Evolutionary conservation across 2,329 filamentous ascomycete species (phyloP).

Genomic region (Fusarium sp.): DNA sequence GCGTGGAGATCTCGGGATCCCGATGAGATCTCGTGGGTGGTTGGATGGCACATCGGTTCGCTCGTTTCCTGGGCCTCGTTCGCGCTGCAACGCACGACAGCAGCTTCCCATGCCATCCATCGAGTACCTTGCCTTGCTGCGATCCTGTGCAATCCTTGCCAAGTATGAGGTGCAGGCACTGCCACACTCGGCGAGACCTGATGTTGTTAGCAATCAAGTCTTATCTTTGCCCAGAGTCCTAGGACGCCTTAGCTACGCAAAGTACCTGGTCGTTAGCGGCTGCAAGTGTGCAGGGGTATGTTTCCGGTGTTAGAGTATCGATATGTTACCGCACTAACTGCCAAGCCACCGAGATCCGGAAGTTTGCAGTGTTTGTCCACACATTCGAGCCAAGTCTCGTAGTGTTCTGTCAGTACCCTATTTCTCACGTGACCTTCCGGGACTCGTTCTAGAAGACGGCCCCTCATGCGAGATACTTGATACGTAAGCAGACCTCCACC

Average conservation of each 20-base stretch:
- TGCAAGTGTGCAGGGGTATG: conserved; percentile 15
- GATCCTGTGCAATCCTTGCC: conserved; percentile 18
- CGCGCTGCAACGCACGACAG: conserved; percentile 22
- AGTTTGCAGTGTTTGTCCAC: conserved; percentile 3
- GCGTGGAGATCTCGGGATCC: conserved; percentile 36
- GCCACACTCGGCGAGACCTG: conserved; percentile 35
- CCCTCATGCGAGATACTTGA: conserved; percentile 37
- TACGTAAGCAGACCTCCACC: conserved; percentile 40
- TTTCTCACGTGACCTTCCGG: conserved; percentile 20
- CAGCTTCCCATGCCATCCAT: conserved; percentile 3
- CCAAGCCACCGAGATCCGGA: neutral
- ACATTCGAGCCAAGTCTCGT: neutral
- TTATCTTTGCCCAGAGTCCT: conserved; percentile 32
- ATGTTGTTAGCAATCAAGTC: conserved; percentile 37
- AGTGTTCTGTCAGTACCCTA: conserved; percentile 15
- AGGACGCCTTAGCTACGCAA: conserved; percentile 38
- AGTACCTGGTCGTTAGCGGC: conserved; percentile 34
- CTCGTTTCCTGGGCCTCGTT: conserved; percentile 9
- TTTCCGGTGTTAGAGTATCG: neutral
- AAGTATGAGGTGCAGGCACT: conserved; percentile 43
- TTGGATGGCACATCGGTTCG: conserved; percentile 21
- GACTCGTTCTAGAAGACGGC: conserved; percentile 40
- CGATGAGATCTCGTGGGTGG: conserved; percentile 39
- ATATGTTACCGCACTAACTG: conserved; percentile 31
- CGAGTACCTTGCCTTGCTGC: conserved; percentile 18